phyloP scores from a whole-genome alignment of 2,329 filamentous ascomycete genomes.

The Kalaharituber pfeilii region DNA sequence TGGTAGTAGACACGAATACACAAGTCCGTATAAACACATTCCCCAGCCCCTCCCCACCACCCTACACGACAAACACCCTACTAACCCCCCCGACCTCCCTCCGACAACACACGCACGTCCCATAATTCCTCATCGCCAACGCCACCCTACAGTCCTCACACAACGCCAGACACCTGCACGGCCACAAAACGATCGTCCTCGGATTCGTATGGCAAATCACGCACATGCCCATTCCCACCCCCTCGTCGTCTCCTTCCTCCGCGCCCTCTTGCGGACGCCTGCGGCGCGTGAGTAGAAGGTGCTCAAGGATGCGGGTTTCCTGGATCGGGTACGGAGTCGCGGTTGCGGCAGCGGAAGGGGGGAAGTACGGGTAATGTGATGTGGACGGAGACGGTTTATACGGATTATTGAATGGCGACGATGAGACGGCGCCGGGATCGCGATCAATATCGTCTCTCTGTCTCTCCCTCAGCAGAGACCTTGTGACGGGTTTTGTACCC shows the following conservation, averaged over 20 bases:
- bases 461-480: neutral
- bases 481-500: neutral
- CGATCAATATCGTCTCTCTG: neutral
- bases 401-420: too few species aligned
- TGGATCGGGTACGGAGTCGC: constrained; percentile 33
- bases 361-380: too few species aligned
- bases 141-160: constrained; percentile 92
- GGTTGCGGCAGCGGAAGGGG: too few species aligned
- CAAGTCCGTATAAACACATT: neutral
- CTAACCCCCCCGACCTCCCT: constrained; percentile 79
- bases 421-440: constrained; percentile 22
- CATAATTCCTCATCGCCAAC: constrained; percentile 91
- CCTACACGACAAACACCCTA: constrained; percentile 69
- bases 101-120: constrained; percentile 87
- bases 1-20: neutral
- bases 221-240: constrained; percentile 57
- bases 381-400: too few species aligned
- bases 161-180: constrained; percentile 80
- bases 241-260: constrained; percentile 25
- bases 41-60: neutral
- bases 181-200: constrained; percentile 85
- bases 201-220: constrained; percentile 83
- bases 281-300: constrained; percentile 10
- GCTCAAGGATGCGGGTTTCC: constrained; percentile 39
- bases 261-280: neutral